Evolutionary conservation across 768 basidiomycete genomes (phyloP), one percentile per base, ranked within the genome.

Genomic region (Inosperma sp.): DNA sequence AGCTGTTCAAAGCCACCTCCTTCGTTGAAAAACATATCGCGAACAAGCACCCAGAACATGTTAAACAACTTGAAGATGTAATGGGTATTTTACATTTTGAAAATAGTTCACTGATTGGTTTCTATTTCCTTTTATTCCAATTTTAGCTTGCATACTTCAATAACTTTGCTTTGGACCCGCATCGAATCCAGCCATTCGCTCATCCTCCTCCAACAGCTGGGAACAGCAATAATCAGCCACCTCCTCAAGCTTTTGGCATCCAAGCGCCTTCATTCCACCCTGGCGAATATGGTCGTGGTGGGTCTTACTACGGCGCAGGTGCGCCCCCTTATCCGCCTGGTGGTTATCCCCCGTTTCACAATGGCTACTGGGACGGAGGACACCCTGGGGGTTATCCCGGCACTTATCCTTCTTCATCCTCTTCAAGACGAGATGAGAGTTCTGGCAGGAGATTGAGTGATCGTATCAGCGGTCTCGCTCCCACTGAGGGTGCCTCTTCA

Each of bases 21-120:
- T 99, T 97, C 69, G 89, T 98, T 41, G 92, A 95, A 72, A 98
- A 98, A 75, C 96, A 99, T 65, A 85, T 99, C 54, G 81, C 85
- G 10, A 92, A 94, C 66, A 98, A 98, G 66, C 96, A 99, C 65
- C 74, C 86, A 9, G 90, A 96, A 53, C 72, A 91, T 13, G 80
- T 94, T 51, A 88, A 86, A 58, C 72, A 77, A 44, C 80, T 97
- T 14, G 91, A 93, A 34, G 88, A 94, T 62, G 95, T 96, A 65
- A 69, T 42, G 56, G 23, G n/a, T 61, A 29, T 7, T 49, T 30
- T 54, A 3, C 34, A 55, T 43, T 51, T 44, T 51, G 9, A n/a
- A 19, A 35, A 42, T 13, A 14, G 3, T 44, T 26, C 25, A 40
- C n/a, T 27, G 21, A n/a, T 35, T 35, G 54, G 49, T 57, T 54